Evolutionary conservation across 345 rosid genomes (phyloP).

Genomic region (Salix viminalis): DNA sequence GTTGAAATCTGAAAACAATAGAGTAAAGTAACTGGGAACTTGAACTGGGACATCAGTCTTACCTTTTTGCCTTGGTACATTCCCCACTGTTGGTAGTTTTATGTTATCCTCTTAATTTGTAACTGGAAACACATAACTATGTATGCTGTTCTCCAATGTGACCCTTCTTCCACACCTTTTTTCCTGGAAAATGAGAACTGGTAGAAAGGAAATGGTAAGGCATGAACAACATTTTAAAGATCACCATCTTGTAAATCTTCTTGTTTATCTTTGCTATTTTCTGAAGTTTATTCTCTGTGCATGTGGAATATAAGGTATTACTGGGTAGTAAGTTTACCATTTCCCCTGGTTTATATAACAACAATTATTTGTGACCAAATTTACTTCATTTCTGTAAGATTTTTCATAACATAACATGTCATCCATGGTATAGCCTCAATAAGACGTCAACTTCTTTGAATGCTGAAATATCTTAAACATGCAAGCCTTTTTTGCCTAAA

Average conservation of each 20-base stretch:
- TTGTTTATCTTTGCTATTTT: neutral
- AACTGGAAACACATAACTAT: neutral
- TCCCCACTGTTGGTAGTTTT: neutral
- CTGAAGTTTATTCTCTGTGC: neutral
- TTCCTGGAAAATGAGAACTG: neutral
- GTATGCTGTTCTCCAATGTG: neutral
- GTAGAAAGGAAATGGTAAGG: neutral
- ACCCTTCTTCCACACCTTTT: neutral
- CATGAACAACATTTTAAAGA: neutral
- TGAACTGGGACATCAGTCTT: neutral
- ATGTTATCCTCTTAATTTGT: neutral
- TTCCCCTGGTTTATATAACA: neutral
- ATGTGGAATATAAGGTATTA: neutral
- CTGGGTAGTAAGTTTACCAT: neutral
- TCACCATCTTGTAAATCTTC: neutral
- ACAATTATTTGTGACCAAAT: neutral
- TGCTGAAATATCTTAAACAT: neutral
- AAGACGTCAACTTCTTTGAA: constrained; percentile 2
- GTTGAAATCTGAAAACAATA: neutral
- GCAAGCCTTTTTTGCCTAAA: neutral
- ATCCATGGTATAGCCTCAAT: neutral
- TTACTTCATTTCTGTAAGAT: neutral
- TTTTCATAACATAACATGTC: neutral
- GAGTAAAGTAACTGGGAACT: neutral
- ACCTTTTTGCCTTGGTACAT: neutral